Evolutionary conservation across 2,329 filamentous ascomycete species (phyloP).

Genomic region (Paradendryphiella salina): DNA sequence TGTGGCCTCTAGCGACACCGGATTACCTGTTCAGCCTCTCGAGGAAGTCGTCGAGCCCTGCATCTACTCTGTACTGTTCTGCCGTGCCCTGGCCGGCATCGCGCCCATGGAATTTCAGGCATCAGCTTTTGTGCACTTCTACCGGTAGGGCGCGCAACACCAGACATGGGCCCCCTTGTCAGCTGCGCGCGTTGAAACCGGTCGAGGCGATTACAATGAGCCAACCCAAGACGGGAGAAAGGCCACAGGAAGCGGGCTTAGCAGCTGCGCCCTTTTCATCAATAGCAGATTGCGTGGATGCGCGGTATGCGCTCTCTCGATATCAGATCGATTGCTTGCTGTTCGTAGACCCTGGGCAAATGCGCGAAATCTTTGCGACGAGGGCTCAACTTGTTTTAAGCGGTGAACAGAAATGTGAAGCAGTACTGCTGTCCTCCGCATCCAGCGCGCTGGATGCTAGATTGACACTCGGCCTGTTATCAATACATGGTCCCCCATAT

Average conservation of each 20-base stretch:
- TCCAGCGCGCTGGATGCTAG: slow-evolving; percentile 9
- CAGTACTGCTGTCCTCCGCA: slow-evolving; percentile 6
- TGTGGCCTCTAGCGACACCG: neutral
- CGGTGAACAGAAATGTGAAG: slow-evolving; percentile 9
- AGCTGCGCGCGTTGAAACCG: slow-evolving; percentile 29
- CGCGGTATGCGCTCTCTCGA: slow-evolving; percentile 4
- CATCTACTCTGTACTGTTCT: neutral
- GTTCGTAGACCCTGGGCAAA: neutral
- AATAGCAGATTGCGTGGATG: slow-evolving; percentile 11
- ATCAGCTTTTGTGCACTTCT: slow-evolving; percentile 23
- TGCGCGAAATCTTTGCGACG: neutral
- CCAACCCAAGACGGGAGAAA: slow-evolving; percentile 29
- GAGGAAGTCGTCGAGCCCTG: neutral
- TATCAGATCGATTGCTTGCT: neutral
- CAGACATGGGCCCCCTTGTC: slow-evolving; percentile 26
- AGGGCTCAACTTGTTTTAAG: neutral
- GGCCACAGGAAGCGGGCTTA: slow-evolving; percentile 34
- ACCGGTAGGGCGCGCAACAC: slow-evolving; percentile 34
- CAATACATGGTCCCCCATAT: slow-evolving; percentile 17
- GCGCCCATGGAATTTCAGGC: slow-evolving; percentile 16
- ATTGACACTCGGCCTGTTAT: slow-evolving; percentile 16
- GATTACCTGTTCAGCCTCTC: neutral
- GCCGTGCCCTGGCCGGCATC: neutral
- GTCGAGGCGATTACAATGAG: slow-evolving; percentile 32
- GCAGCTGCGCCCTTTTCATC: slow-evolving; percentile 32